A percentile compares a stretch with the other conserved stretches of the same genome.
These are phyloP conservation scores for Chlamydomonas sp. DNA, from an alignment of 139 green algal genomes.

Conservation along the genomic window DNA sequence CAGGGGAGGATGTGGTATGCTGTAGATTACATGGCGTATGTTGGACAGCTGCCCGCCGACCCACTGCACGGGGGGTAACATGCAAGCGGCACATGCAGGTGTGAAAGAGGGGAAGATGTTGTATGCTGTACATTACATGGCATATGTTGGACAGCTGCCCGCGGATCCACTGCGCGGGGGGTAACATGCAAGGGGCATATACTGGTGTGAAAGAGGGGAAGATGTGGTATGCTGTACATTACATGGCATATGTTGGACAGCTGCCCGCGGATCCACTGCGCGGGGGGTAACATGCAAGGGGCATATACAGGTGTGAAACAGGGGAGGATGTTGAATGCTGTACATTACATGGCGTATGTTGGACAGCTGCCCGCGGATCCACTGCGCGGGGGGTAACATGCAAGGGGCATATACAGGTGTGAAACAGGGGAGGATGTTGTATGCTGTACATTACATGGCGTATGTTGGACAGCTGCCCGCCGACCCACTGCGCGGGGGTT, in stretches of 20 bases:
- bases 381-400: no score
- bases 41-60: slow-evolving; percentile 39
- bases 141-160: slow-evolving; percentile 50
- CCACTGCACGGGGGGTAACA: slow-evolving; percentile 25
- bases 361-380: no score
- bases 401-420: no score
- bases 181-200: neutral
- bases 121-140: no score
- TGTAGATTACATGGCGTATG: slow-evolving; percentile 12
- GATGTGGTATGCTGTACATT: slow-evolving; percentile 2
- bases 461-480: no score
- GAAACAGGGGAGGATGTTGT: no score
- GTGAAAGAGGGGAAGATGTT: neutral
- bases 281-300: no score
- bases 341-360: no score
- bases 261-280: slow-evolving; percentile 51
- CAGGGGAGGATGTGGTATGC: slow-evolving; percentile 1
- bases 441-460: no score
- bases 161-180: slow-evolving; percentile 50
- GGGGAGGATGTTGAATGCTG: neutral
- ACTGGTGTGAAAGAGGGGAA: neutral
- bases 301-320: neutral
- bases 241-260: slow-evolving; percentile 50
- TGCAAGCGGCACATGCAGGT: neutral
- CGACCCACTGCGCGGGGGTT: no score